Evolutionary conservation across 2,329 filamentous ascomycete species (phyloP).

Genomic region (Metarhizium album): DNA sequence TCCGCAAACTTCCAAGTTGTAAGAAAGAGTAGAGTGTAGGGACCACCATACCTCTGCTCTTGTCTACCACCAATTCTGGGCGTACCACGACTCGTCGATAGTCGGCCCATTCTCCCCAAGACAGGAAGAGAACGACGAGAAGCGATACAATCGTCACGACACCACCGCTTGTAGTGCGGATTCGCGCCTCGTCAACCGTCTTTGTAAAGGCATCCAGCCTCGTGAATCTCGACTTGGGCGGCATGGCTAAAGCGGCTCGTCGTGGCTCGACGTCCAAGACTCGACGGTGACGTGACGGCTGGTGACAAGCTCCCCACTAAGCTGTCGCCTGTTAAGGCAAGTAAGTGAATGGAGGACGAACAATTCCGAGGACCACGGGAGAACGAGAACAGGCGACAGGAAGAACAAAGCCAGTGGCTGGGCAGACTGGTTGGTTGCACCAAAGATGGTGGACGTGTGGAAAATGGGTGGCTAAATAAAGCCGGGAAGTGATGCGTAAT

Average conservation of each 20-base stretch:
- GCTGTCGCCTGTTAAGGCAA: not conserved
- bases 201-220: conserved; percentile 98
- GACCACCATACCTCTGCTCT: conserved; percentile 64
- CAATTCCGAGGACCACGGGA: not conserved
- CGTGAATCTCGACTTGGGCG: conserved; percentile 86
- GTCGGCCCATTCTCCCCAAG: conserved; percentile 93
- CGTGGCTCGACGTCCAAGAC: not conserved
- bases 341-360: conserved; percentile 1
- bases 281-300: not conserved
- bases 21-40: not conserved
- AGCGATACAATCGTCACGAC: conserved; percentile 89
- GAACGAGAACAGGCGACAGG: not conserved
- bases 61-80: conserved; percentile 91
- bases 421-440: not conserved
- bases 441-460: not conserved
- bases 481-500: not conserved
- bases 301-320: not conserved
- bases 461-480: not conserved
- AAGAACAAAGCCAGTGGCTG: not conserved
- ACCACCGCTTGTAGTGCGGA: conserved; percentile 90
- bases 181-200: conserved; percentile 93
- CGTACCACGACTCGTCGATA: conserved; percentile 79
- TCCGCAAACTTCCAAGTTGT: conserved; percentile 5
- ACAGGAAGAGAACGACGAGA: conserved; percentile 75
- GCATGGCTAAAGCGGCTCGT: conserved; percentile 44